Conservation (phyloP, 2,329 filamentous ascomycete genomes). For the Clarireedia homoeocarpa region DNA sequence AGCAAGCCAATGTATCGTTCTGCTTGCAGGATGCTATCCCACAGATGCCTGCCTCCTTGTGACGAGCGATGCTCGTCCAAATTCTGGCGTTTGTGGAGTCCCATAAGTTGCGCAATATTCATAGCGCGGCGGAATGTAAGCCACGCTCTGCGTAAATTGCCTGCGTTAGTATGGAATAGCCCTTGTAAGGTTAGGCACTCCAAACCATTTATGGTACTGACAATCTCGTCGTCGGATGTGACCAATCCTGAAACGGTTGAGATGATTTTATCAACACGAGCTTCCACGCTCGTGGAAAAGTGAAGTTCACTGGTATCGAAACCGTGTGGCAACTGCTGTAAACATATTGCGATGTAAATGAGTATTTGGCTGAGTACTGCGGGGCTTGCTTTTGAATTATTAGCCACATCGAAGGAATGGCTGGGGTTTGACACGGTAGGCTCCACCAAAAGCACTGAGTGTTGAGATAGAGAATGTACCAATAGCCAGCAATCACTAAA, state of each 20-base stretch:
- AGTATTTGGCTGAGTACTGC: conserved; percentile 22
- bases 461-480: conserved; percentile 17
- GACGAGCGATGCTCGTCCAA: background rate
- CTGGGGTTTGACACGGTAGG: background rate
- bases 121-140: conserved; percentile 40
- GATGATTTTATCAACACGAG: conserved; percentile 24
- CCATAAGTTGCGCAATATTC: conserved; percentile 34
- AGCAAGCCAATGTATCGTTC: conserved; percentile 38
- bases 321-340: conserved; percentile 23
- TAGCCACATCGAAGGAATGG: conserved; percentile 18
- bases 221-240: conserved; percentile 39
- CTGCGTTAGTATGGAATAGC: conserved; percentile 39
- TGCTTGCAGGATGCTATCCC: conserved; percentile 37
- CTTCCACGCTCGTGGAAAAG: conserved; percentile 15
- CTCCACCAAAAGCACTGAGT: conserved; percentile 2
- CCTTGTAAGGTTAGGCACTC: conserved; percentile 43
- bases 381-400: conserved; percentile 20
- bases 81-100: conserved; percentile 19
- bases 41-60: conserved; percentile 28
- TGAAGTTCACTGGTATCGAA: conserved; percentile 21
- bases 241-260: conserved; percentile 29
- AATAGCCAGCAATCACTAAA: conserved; percentile 23
- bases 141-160: conserved; percentile 43
- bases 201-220: conserved; percentile 41
- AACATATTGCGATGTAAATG: conserved; percentile 23